Conservation (phyloP, 2,329 filamentous ascomycete species). For the Beauveria scarabaeidicola region DNA sequence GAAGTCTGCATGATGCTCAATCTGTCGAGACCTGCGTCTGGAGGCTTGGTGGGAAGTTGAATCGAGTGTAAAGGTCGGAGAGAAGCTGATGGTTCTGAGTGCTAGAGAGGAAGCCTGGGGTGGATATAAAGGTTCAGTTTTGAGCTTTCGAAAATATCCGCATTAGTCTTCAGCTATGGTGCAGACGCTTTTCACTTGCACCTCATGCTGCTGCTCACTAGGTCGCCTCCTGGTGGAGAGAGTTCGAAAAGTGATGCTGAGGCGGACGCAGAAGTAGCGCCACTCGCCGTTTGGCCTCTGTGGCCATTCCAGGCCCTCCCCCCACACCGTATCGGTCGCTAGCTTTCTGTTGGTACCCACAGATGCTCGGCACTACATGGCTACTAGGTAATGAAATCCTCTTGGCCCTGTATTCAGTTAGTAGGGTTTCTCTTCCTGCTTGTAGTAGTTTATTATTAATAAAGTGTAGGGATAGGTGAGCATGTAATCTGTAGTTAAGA, state of each 20-base stretch:
- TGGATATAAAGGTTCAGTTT: background rate
- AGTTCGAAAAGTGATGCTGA: background rate
- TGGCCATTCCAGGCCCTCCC: background rate
- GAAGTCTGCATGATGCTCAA: background rate
- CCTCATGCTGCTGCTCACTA: background rate
- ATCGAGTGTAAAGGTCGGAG: background rate
- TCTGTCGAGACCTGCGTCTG: background rate
- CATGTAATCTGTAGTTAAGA: too few relatives aligned
- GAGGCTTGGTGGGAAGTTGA: background rate
- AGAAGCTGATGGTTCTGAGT: background rate
- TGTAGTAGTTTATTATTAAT: too few relatives aligned
- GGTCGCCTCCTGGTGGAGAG: background rate
- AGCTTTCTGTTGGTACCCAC: background rate
- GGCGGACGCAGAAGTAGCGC: background rate
- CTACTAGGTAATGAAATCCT: background rate
- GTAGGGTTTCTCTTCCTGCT: too few relatives aligned
- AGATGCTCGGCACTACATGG: background rate
- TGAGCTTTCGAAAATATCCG: background rate
- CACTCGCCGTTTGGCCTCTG: background rate
- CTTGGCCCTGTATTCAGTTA: background rate
- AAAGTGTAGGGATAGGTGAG: too few relatives aligned
- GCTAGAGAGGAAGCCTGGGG: background rate
- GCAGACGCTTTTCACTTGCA: background rate
- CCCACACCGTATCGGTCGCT: background rate
- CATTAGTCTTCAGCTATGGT: background rate